Evolutionary conservation across 352 stramenopile species (phyloP).

Genomic region (Phytophthora citricola): DNA sequence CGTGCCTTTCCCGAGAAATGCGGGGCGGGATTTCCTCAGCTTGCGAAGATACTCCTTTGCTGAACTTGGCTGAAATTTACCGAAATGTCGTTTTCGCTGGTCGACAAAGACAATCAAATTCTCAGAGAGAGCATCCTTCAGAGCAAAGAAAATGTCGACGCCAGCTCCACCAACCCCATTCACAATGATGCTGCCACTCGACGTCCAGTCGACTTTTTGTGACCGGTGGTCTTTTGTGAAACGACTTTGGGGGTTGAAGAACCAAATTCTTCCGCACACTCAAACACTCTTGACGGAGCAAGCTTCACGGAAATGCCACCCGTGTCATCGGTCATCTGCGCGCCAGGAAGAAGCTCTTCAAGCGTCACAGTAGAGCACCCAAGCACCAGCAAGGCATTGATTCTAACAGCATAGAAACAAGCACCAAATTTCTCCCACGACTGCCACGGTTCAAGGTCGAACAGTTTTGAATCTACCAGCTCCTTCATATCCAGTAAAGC

Average conservation of each 20-base stretch:
- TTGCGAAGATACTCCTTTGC: slow-evolving; percentile 5
- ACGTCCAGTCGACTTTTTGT: slow-evolving; percentile 14
- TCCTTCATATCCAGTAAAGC: neutral
- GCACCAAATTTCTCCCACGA: slow-evolving; percentile 38
- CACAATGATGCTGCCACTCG: slow-evolving; percentile 35
- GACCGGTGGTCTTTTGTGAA: neutral
- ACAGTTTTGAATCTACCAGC: slow-evolving; percentile 8
- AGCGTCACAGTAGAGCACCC: slow-evolving; percentile 30
- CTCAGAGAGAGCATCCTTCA: slow-evolving; percentile 26
- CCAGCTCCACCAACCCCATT: slow-evolving; percentile 32
- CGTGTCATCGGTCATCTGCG: slow-evolving; percentile 11
- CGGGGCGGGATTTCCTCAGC: no score
- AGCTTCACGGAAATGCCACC: slow-evolving; percentile 18
- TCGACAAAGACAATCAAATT: neutral
- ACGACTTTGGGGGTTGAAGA: slow-evolving; percentile 5
- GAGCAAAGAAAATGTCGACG: slow-evolving; percentile 41
- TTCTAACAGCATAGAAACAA: slow-evolving; percentile 49
- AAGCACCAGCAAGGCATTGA: slow-evolving; percentile 43
- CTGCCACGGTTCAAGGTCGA: slow-evolving; percentile 9
- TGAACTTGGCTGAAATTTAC: slow-evolving; percentile 16
- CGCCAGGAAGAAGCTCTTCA: slow-evolving; percentile 18
- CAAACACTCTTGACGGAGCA: slow-evolving; percentile 11
- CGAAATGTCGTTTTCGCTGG: neutral
- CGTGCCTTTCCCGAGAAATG: no score
- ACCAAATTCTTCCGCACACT: slow-evolving; percentile 4